Evolutionary conservation across 2,329 filamentous ascomycete species (phyloP), one percentile per base, ranked within the genome.

Genomic region (Amauroascus verrucosus): DNA sequence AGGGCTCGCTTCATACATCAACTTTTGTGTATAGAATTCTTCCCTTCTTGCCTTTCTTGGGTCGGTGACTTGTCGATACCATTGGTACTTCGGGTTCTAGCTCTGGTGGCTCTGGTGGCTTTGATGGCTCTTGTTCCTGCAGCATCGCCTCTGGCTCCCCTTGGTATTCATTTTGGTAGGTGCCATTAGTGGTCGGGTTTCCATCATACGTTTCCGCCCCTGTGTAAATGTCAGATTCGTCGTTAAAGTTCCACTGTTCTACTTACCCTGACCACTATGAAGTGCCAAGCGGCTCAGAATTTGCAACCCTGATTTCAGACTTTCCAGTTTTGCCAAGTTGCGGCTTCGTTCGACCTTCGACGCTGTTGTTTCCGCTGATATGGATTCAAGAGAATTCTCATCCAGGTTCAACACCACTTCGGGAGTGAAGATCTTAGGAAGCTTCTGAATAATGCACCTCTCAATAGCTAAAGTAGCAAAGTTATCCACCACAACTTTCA

Each of bases 401-500:
- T 40, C 37, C 6, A 57, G 51, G 8, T 22, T 45, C 26, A 48
- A 30, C 1, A 49, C 52, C 5, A 35, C 50, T 53, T 57, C 52
- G 8, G 55, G 55, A 7, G 33, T 49, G 20, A 57, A 57, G 2
- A 57, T 41, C 2, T 6, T 33, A 6, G 55, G 55, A 20, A 57
- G 30, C 20, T 48, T 44, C 22, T 55, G 14, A 9, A 57, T 44
- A 16, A 57, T 32, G 30, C 55, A 57, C 26, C 20, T 51, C 59
- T 73, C 71, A 18, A 74, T 59, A 0, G 66, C 70, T 16, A 70
- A 61, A 6, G 65, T 64, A 26, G 63, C 63, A 55, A 74, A 60
- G 54, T 72, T 65, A 56, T 75, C 70, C 38, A 74, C 61, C 40
- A 72, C 61, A 2, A 57, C 67, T 57, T 72, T 71, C 28, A 69